Evolutionary conservation across 352 stramenopile species (phyloP).

Genomic region (Heterotrichella gracilis): DNA sequence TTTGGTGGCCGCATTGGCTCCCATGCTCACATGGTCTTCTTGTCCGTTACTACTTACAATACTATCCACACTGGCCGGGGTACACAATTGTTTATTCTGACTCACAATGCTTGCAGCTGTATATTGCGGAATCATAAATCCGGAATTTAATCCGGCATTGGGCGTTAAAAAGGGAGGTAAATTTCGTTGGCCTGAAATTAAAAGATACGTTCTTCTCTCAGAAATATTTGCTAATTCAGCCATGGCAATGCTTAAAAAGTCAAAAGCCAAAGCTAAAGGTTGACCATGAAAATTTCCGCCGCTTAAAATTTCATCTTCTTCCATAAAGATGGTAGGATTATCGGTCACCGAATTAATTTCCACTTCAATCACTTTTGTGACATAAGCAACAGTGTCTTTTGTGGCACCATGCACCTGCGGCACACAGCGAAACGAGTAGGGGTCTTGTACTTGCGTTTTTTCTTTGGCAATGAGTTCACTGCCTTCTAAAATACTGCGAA

Average conservation of each 20-base stretch:
- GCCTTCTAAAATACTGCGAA: conserved; percentile 36
- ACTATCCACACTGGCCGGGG: background rate
- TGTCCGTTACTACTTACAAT: background rate
- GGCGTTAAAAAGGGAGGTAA: background rate
- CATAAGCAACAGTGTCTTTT: conserved; percentile 46
- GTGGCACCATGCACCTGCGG: conserved; percentile 47
- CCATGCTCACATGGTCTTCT: background rate
- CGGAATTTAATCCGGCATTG: background rate
- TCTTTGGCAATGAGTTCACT: conserved; percentile 30
- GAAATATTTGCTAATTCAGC: background rate
- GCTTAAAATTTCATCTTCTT: conserved; percentile 7
- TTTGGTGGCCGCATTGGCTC: background rate
- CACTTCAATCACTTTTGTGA: conserved; percentile 39
- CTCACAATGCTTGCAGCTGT: background rate
- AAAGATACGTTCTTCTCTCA: background rate
- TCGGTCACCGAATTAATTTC: conserved; percentile 52
- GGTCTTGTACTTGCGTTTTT: conserved; percentile 44
- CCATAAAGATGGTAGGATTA: conserved; percentile 37
- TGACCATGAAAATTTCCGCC: background rate
- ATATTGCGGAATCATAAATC: background rate
- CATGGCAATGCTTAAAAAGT: background rate
- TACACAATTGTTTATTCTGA: background rate
- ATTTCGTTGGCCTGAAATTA: background rate
- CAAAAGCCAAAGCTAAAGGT: background rate
- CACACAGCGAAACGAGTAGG: conserved; percentile 44